Evolutionary conservation across 768 basidiomycete genomes (phyloP).

Genomic region (Leccinum imitatum): DNA sequence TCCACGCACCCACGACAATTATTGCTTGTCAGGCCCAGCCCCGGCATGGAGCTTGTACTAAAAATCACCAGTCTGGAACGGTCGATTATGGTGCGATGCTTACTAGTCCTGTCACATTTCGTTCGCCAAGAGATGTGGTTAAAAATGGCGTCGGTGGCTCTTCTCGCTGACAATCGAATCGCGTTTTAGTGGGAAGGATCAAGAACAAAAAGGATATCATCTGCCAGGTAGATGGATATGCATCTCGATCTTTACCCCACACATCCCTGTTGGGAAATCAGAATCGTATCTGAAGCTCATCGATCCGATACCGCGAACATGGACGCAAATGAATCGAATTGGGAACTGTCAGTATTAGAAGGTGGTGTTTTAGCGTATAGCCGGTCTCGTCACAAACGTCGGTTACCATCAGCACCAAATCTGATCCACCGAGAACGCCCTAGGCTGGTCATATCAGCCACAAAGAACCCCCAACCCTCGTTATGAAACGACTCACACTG

Average conservation of each 20-base stretch:
- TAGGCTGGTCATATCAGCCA: neutral
- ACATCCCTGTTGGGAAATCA: neutral
- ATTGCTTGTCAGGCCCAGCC: neutral
- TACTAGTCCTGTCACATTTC: neutral
- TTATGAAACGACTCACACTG: neutral
- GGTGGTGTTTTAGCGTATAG: neutral
- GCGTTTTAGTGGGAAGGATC: neutral
- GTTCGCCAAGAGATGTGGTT: neutral
- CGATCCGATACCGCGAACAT: neutral
- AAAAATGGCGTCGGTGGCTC: neutral
- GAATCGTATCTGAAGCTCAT: neutral
- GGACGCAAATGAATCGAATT: neutral
- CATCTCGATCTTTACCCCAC: neutral
- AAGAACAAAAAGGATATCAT: neutral
- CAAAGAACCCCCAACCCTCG: neutral
- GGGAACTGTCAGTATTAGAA: neutral
- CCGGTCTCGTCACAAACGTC: neutral
- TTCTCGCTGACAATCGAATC: neutral
- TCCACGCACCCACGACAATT: neutral
- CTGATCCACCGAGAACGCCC: neutral
- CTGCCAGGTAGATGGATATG: neutral
- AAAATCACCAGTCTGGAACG: conserved; percentile 4
- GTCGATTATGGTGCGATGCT: neutral
- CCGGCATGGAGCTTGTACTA: neutral
- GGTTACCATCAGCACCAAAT: neutral